Evolutionary conservation across 139 green algal species (phyloP), one percentile per base, ranked within the genome.

Genomic region (Astrephomene gubernaculifera): DNA sequence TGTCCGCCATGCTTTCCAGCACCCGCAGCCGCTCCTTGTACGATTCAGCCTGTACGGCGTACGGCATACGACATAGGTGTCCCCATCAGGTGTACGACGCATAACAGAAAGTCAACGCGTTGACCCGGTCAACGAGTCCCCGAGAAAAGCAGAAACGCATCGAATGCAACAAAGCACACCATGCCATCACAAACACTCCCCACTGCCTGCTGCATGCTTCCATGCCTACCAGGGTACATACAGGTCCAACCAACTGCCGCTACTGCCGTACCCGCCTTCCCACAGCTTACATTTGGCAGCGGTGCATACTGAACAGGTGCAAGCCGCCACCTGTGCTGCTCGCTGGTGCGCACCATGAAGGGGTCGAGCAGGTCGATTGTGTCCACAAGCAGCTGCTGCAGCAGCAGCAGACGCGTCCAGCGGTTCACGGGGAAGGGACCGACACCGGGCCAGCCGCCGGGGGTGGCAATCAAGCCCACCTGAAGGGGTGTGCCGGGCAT

Each of bases 321-420:
- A 44, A 96, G 89, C 31, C 92, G 83, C 29, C 84, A 86, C 65
- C 93, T 84, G 4, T 92, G 76, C 33, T 84, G 74, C 45, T 85
- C 57, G 9, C 87, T 84, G 71, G 94, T 68, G 14, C 93, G 64
- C 57, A 96, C 91, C 36, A 73, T 36, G 43, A 67, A 71, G 65
- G 93, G 93, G 88, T 96, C 93, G 10, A 96, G 87, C 49, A 96
- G 60, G 54, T 96, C 93, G 29, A 94, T 89, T 4, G 93, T 64
- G n/a, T 96, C 93, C 38, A 96, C 90, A 67, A 95, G 82, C 81
- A 96, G 71, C 84, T 88, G 84, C 39, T 88, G 84, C 74, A 88
- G 74, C 84, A 88, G 74, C 84, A 88, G 74, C 54, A 88, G 84
- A 2, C 84, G 74, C 45, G 67, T 85, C 84, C 84, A 88, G 65